Percentiles rank a stretch among this genome's conserved stretches.
Evolutionary conservation across 2,329 filamentous ascomycete genomes (phyloP).

Genomic region (Fusarium burgessii): DNA sequence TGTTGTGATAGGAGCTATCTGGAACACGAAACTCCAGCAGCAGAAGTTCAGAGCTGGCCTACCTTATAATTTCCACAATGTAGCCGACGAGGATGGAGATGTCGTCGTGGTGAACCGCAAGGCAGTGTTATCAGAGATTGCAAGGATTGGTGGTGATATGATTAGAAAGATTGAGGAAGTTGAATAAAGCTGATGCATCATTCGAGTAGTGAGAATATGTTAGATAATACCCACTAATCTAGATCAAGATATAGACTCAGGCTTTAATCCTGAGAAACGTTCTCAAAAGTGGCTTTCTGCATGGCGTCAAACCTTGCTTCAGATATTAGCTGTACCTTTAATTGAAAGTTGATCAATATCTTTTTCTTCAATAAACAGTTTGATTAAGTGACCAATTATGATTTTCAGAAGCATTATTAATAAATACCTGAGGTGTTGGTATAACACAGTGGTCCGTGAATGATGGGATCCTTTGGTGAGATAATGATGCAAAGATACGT

Average conservation of each 20-base stretch:
- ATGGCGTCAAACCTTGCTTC: neutral
- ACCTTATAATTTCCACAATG: conserved; percentile 66
- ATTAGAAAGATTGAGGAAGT: conserved; percentile 72
- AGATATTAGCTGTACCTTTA: neutral
- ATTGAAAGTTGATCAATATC: neutral
- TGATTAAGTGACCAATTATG: too few species aligned
- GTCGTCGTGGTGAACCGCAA: conserved; percentile 74
- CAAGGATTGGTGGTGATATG: conserved; percentile 73
- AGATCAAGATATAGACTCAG: conserved; percentile 26
- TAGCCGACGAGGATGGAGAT: conserved; percentile 54
- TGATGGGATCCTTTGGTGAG: neutral
- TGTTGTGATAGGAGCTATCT: conserved; percentile 66
- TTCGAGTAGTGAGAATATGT: neutral
- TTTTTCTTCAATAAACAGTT: neutral
- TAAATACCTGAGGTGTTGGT: neutral
- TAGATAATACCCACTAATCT: conserved; percentile 30
- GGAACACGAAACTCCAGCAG: conserved; percentile 65
- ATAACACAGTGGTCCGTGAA: neutral
- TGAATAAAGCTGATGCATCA: conserved; percentile 27
- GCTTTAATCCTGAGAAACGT: neutral
- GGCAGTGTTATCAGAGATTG: conserved; percentile 79
- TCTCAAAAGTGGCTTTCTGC: neutral
- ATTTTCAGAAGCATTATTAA: too few species aligned
- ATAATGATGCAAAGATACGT: conserved; percentile 21
- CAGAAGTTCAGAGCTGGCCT: conserved; percentile 78